phyloP scores from a whole-genome alignment of 352 stramenopile species.

The Phytophthora pinifolia region DNA sequence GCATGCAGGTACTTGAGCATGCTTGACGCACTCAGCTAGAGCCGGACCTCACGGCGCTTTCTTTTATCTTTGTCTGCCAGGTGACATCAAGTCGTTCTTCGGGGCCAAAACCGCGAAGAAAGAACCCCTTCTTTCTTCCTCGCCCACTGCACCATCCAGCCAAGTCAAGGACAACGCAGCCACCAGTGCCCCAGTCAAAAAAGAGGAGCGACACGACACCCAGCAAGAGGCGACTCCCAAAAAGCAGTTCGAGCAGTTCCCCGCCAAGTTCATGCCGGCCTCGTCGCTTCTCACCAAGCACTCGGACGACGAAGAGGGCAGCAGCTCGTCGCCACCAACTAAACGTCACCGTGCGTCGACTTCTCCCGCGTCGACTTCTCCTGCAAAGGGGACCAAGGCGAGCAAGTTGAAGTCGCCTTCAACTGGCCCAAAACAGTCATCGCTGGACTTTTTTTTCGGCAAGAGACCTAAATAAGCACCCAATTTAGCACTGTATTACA shows the following conservation, averaged over 20 bases:
- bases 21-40: no score
- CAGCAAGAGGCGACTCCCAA: conserved; percentile 7
- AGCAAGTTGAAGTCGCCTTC: conserved; percentile 25
- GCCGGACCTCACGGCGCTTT: neutral
- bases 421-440: conserved; percentile 39
- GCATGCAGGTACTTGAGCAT: conserved; percentile 61
- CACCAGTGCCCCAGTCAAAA: conserved; percentile 12
- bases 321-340: neutral
- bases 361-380: conserved; percentile 13
- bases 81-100: conserved; percentile 75
- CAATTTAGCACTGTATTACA: neutral
- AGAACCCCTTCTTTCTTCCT: conserved; percentile 9
- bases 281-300: conserved; percentile 52
- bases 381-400: conserved; percentile 14
- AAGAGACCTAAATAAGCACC: conserved; percentile 35
- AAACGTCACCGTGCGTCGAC: conserved; percentile 26
- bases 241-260: conserved; percentile 24
- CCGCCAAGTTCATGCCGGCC: conserved; percentile 40
- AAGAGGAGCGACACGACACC: conserved; percentile 13
- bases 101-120: conserved; percentile 40
- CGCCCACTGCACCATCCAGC: neutral
- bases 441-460: conserved; percentile 51
- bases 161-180: conserved; percentile 9
- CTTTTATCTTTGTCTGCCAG: conserved; percentile 20
- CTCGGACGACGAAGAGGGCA: conserved; percentile 5